Evolutionary conservation across 2,329 filamentous ascomycete species (phyloP).

Genomic region (Epichloe bromicola): DNA sequence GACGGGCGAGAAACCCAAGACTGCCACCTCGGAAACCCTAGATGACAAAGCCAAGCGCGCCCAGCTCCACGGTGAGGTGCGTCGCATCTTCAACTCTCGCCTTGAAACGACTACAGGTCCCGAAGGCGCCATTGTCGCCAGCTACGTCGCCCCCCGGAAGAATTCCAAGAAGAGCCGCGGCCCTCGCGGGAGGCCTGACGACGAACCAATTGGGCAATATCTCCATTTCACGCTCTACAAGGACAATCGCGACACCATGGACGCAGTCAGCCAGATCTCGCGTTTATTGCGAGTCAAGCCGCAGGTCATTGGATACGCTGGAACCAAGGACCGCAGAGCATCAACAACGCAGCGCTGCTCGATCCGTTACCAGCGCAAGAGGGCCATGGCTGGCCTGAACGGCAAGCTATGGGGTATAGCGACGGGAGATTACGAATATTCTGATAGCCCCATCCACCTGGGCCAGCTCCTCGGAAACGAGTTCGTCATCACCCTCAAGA

Average conservation of each 20-base stretch:
- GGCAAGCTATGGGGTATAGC: conserved; percentile 47
- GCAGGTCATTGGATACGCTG: conserved; percentile 62
- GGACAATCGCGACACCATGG: conserved; percentile 95
- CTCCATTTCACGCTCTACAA: conserved; percentile 90
- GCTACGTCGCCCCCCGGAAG: conserved; percentile 40
- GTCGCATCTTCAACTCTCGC: conserved; percentile 65
- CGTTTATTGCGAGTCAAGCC: conserved; percentile 61
- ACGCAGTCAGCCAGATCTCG: conserved; percentile 65
- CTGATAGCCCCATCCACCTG: conserved; percentile 57
- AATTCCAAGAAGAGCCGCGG: conserved; percentile 17
- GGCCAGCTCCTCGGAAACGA: conserved; percentile 83
- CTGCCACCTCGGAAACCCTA: conserved; percentile 27
- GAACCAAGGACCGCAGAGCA: conserved; percentile 81
- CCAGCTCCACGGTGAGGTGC: conserved; percentile 47
- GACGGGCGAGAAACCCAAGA: conserved; percentile 16
- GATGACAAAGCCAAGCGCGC: conserved; percentile 33
- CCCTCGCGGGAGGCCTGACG: conserved; percentile 14
- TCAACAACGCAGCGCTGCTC: conserved; percentile 77
- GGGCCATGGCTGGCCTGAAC: conserved; percentile 54
- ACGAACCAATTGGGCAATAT: conserved; percentile 50
- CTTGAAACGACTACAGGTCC: conserved; percentile 60
- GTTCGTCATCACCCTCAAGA: conserved; percentile 82
- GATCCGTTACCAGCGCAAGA: conserved; percentile 34
- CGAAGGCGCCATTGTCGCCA: conserved; percentile 50
- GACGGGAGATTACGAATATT: conserved; percentile 74